Conservation (phyloP, 2,329 filamentous ascomycete species). For the Penicillium frequentans region DNA sequence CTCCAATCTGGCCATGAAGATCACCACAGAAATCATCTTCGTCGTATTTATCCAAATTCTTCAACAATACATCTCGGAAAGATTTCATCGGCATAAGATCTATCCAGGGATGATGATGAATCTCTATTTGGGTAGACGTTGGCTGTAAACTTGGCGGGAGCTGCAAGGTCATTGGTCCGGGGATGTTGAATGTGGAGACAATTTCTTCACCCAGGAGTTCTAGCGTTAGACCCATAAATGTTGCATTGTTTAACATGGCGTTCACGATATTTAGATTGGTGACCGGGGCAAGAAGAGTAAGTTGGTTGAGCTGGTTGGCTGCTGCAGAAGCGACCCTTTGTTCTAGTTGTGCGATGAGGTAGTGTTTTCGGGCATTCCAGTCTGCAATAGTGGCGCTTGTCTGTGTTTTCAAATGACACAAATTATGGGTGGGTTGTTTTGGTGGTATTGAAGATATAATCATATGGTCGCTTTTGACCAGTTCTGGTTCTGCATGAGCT, state of each 20-base stretch:
- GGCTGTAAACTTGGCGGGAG: slow-evolving; percentile 19
- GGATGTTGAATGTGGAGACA: slow-evolving; percentile 18
- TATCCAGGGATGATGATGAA: slow-evolving; percentile 32
- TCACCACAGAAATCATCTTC: slow-evolving; percentile 25
- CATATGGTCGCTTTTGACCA: neutral
- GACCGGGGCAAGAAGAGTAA: neutral
- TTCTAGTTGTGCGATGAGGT: neutral
- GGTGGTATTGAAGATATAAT: neutral
- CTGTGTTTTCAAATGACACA: neutral
- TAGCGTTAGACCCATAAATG: slow-evolving; percentile 12
- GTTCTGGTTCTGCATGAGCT: neutral
- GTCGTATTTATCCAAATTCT: slow-evolving; percentile 14
- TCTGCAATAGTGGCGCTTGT: neutral
- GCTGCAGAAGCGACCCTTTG: neutral
- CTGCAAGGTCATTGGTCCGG: slow-evolving; percentile 7
- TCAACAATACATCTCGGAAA: slow-evolving; percentile 26
- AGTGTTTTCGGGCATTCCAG: neutral
- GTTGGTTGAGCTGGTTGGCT: neutral
- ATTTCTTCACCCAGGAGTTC: slow-evolving; percentile 17
- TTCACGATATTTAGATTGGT: slow-evolving; percentile 11
- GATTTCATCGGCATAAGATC: slow-evolving; percentile 28
- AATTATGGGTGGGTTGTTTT: neutral
- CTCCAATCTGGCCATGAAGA: slow-evolving; percentile 12
- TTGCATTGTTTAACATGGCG: slow-evolving; percentile 15
- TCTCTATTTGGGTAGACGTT: slow-evolving; percentile 11